Percentiles rank a stretch among this genome's conserved stretches.
Conservation (phyloP, 148 eudicot species). For the Chenopodium formosanum region DNA sequence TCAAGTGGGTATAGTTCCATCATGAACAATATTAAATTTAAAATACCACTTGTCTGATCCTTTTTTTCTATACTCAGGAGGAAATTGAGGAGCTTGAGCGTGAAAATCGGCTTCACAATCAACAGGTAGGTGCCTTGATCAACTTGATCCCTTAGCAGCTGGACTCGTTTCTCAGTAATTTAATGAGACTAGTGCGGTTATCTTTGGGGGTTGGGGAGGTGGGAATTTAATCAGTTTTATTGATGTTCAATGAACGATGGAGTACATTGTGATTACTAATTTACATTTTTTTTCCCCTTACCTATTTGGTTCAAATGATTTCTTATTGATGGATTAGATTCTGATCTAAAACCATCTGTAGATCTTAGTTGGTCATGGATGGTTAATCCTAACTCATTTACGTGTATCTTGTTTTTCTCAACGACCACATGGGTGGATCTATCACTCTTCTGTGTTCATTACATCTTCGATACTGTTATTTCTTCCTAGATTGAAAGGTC, state of each 20-base stretch:
- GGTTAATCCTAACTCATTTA: no score
- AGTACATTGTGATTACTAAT: not conserved
- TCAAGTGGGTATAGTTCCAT: conserved; percentile 54
- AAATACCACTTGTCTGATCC: conserved; percentile 19
- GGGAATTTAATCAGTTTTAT: not conserved
- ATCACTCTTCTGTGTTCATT: not conserved
- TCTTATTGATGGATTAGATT: not conserved
- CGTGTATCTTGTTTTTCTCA: no score
- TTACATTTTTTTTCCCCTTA: not conserved
- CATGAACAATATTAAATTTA: not conserved
- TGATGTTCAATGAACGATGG: not conserved
- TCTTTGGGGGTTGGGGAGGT: not conserved
- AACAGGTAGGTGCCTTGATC: conserved; percentile 57
- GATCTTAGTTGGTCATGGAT: not conserved
- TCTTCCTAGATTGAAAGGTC: not conserved
- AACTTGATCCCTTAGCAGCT: not conserved
- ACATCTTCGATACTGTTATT: not conserved
- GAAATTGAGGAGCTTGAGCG: conserved; percentile 98
- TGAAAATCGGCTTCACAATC: conserved; percentile 91
- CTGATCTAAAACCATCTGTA: not conserved
- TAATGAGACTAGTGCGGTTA: not conserved
- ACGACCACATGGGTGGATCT: not conserved
- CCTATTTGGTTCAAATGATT: not conserved
- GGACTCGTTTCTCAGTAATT: not conserved
- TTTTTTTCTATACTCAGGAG: conserved; percentile 51